A percentile compares a stretch with the other conserved stretches of the same genome.
Conservation (phyloP, 305 asterid genomes). For the Fraxinus baroniana region DNA sequence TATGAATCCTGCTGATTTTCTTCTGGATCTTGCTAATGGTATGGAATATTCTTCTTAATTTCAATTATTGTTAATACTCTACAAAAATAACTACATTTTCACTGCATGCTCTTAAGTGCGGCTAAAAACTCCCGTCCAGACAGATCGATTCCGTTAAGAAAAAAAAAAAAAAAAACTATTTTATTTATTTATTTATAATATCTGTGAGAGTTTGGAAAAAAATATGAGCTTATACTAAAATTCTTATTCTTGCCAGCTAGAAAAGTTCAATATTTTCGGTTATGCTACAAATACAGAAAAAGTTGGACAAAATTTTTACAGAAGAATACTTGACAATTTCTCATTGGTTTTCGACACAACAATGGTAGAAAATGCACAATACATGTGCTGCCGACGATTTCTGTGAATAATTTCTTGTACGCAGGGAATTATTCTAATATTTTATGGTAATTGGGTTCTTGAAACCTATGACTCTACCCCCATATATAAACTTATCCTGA, state of each 20-base stretch:
- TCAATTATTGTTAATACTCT: background rate
- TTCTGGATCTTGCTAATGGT: conserved; percentile 74
- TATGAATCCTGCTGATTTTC: conserved; percentile 63
- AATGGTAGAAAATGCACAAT: too few species aligned
- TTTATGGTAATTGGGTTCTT: conserved; percentile 1
- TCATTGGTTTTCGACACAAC: too few species aligned
- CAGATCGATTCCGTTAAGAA: background rate
- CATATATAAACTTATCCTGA: background rate
- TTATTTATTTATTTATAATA: too few species aligned
- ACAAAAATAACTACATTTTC: background rate
- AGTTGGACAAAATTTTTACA: too few species aligned
- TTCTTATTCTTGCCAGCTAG: background rate
- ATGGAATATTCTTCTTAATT: conserved; percentile 10
- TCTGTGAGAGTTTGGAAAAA: background rate
- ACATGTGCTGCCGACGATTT: too few species aligned
- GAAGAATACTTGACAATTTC: too few species aligned
- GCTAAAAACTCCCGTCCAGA: too few species aligned
- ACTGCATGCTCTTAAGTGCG: background rate
- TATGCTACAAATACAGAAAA: too few species aligned
- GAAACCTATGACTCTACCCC: conserved; percentile 17
- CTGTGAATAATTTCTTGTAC: too few species aligned
- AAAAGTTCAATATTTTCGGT: background rate
- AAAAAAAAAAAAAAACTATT: too few species aligned
- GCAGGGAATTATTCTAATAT: background rate
- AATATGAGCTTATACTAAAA: background rate